Evolutionary conservation across 1,139 yeast species (phyloP), one percentile per base, ranked within the genome.

Genomic region (Hyphopichia pseudoburtonii): DNA sequence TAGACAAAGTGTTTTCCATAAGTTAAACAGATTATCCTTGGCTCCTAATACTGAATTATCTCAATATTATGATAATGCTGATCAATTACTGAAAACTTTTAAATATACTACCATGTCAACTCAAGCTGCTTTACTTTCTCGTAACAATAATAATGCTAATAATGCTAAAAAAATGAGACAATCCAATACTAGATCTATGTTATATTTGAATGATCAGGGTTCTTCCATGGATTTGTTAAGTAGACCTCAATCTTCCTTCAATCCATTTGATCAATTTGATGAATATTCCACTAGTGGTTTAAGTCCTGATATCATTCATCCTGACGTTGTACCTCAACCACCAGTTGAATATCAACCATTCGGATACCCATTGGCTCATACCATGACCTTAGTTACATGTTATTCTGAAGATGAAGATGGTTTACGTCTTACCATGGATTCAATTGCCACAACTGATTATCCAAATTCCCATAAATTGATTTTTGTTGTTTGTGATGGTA

Each of bases 391-490:
- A 50, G 95, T 92, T 14, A 92, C 98, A 4, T 92, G 96, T 55
- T 92, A 92, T 58, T 89, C 97, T 2, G 98, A 92, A 65, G 95
- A 89, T 54, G 86, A 79, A 48, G 84, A 73, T 10, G 96, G 95
- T 46, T 63, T 92, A 44, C 76, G 97, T 52, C 81, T 90, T 1
- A 88, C 97, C 0, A 65, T 90, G 49, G 97, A 92, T 60, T 90
- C 97, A 1, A 59, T 92, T 42, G 88, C 96, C 14, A 87, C 96
- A 1, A 88, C 97, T 2, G 95, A 87, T 48, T 92, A 85, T 58
- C 97, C 97, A 42, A 89, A 88, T 61, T 86, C 97, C 5, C 97
- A 92, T 62, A 92, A 90, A 60, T 65, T 92, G 46, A 70, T 92
- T 36, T 66, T 89, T 39, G 81, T 90, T 32, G 74, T 92, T 26